Base-by-base conservation (phyloP, 495 filamentous ascomycete genomes). In the Physcia stellaris region DNA sequence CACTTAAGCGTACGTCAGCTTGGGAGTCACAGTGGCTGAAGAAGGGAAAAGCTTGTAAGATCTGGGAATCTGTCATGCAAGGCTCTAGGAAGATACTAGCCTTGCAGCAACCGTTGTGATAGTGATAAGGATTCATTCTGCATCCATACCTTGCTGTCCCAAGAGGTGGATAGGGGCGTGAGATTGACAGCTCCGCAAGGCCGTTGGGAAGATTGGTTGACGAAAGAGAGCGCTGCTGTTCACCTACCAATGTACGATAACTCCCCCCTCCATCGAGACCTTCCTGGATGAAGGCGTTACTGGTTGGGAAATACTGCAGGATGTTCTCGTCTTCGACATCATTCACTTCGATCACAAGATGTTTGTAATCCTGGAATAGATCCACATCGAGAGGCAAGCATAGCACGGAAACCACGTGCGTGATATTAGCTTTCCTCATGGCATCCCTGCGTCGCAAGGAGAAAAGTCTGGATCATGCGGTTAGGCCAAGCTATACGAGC, bases 271-370 rank as follows among this genome's bases (percentile, higher is more conserved):
- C 57, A 61, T 77, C 64, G 27, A 95, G 59, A 1, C 76, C 90
- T 29, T 71, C 59, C 48, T 84, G 75, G 50, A 96, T 94, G 54
- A 94, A 98, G 35, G 68, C 64, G 46, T 86, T 78, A 30, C 77
- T 79, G 18, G 63, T 58, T 9, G 83, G 69, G 40, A 98, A 80
- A 52, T 87, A 73, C 46, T 83, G 73, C 9, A 96, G 56, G 21
- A 96, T 60, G 51, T 98, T 83, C 47, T 86, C 79, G 52, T 93
- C 82, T 11, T 81, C 80, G 31, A 80, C 70, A 64, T 95, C 90
- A 60, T 94, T 83, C 24, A 94, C 75, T 43, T 86, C 77, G 50
- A 96, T 78, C 44, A 69, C 67, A 43, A 79, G 67, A 54, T 92
- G 86, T 42, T 76, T 59, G 53, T 76, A 85, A 5, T 61, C 50